Evolutionary conservation across 805 yeast species (phyloP).

Genomic region (Starmerella potacharoeniae): DNA sequence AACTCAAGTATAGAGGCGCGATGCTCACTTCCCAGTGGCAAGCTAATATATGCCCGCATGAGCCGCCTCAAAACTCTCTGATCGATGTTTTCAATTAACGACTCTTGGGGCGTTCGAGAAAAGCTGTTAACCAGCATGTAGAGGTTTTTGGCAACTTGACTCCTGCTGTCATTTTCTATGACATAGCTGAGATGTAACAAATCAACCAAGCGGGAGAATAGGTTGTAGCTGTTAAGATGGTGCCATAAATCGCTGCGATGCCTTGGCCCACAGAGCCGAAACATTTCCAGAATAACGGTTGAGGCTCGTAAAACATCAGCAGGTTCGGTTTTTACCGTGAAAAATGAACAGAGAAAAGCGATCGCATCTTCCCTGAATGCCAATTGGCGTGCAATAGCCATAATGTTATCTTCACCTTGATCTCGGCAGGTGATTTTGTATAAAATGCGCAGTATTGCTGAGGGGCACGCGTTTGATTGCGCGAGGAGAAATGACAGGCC

Average conservation of each 20-base stretch:
- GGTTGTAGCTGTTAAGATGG: constrained; percentile 16
- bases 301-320: constrained; percentile 10
- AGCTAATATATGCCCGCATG: constrained; percentile 22
- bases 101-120: constrained; percentile 37
- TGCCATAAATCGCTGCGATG: constrained; percentile 22
- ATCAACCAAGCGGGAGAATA: constrained; percentile 14
- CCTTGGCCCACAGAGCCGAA: constrained; percentile 21
- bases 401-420: constrained; percentile 2
- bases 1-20: constrained; percentile 37
- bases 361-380: constrained; percentile 20
- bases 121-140: constrained; percentile 22
- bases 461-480: constrained; percentile 7
- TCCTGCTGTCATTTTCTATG: not conserved
- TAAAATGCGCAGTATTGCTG: constrained; percentile 7
- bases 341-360: constrained; percentile 13
- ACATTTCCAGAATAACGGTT: constrained; percentile 14
- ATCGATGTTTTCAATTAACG: constrained; percentile 26
- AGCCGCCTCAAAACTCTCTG: constrained; percentile 30
- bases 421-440: constrained; percentile 1
- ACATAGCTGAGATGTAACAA: constrained; percentile 9
- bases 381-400: constrained; percentile 16
- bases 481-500: constrained; percentile 20
- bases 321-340: not conserved
- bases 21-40: constrained; percentile 24
- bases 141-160: constrained; percentile 11